Evolutionary conservation across 228 moss, liverwort and hornwort species (phyloP).

Genomic region (Sphagnum magellanicum): DNA sequence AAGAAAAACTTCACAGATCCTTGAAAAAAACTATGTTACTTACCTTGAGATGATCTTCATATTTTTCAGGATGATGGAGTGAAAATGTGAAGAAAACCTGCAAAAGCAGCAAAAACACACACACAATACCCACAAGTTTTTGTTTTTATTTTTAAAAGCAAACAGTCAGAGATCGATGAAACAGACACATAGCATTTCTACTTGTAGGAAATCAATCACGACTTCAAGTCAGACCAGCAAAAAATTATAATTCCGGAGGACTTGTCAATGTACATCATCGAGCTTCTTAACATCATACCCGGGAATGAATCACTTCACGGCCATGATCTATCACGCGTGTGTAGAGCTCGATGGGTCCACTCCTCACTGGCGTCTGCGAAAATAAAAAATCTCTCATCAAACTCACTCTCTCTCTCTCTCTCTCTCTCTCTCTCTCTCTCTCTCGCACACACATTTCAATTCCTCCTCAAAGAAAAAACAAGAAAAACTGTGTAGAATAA

Average conservation of each 20-base stretch:
- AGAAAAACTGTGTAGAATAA: background rate
- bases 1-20: background rate
- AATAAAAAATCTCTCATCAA: too few species aligned
- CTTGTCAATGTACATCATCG: too few species aligned
- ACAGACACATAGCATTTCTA: too few species aligned
- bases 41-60: conserved; percentile 66
- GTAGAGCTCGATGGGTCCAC: conserved; percentile 67
- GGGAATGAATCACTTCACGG: conserved; percentile 64
- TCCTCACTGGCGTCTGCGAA: conserved; percentile 45
- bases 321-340: conserved; percentile 76
- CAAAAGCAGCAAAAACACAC: background rate
- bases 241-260: too few species aligned
- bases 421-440: too few species aligned
- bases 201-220: too few species aligned
- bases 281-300: conserved; percentile 21
- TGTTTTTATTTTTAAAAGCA: too few species aligned
- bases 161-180: too few species aligned
- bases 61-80: conserved; percentile 54
- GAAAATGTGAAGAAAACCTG: conserved; percentile 79
- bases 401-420: too few species aligned
- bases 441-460: background rate
- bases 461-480: background rate
- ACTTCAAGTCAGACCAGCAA: too few species aligned
- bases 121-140: background rate
- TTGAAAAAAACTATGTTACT: conserved; percentile 4